Percentiles rank a stretch among this genome's conserved stretches.
Conservation (phyloP, 148 eudicot genomes). For the Persicaria maculosa region DNA sequence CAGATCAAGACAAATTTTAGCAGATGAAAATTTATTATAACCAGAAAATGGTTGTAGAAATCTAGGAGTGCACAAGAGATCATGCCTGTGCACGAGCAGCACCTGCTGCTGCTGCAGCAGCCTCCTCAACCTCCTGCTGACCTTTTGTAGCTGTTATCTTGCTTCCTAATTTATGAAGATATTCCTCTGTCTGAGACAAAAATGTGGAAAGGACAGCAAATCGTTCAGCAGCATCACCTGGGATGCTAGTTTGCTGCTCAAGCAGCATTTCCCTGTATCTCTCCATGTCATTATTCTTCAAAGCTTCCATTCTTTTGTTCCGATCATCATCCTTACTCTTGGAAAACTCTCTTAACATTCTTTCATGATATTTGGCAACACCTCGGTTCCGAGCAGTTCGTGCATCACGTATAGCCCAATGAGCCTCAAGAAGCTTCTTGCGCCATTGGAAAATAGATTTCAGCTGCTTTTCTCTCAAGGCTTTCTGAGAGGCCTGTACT, state of each 20-base stretch:
- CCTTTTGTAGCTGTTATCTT: slow-evolving; percentile 91
- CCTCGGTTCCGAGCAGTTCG: slow-evolving; percentile 96
- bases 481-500: slow-evolving; percentile 83
- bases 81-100: slow-evolving; percentile 86
- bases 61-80: slow-evolving; percentile 1
- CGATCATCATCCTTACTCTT: slow-evolving; percentile 89
- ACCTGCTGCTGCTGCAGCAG: slow-evolving; percentile 74
- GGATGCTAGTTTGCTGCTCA: slow-evolving; percentile 90
- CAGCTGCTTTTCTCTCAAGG: slow-evolving; percentile 87
- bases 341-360: slow-evolving; percentile 92
- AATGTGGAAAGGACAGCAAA: slow-evolving; percentile 89
- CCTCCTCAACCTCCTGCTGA: slow-evolving; percentile 99
- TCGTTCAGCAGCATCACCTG: slow-evolving; percentile 98
- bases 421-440: slow-evolving; percentile 93
- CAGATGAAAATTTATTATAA: neutral
- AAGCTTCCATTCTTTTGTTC: slow-evolving; percentile 91
- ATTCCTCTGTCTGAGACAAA: slow-evolving; percentile 90
- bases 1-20: neutral
- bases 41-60: neutral
- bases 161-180: slow-evolving; percentile 90
- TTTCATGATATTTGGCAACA: slow-evolving; percentile 93
- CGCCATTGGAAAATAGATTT: slow-evolving; percentile 94
- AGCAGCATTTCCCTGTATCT: slow-evolving; percentile 94
- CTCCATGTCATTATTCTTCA: slow-evolving; percentile 96
- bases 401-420: slow-evolving; percentile 97